Evolutionary conservation across 2,329 filamentous ascomycete genomes (phyloP).

Genomic region (Apiospora aurea): DNA sequence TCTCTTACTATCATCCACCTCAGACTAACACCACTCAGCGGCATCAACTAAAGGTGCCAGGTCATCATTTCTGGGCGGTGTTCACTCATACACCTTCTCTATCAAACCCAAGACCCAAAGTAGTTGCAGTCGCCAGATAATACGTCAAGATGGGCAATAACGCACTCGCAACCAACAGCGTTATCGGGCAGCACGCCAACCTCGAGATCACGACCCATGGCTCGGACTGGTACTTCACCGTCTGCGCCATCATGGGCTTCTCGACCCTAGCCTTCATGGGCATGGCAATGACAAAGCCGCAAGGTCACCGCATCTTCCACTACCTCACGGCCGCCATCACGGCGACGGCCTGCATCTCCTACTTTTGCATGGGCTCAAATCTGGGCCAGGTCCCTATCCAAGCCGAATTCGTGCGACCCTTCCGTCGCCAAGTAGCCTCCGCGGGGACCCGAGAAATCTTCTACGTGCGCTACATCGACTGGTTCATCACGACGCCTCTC

Average conservation of each 20-base stretch:
- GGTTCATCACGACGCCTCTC: constrained; percentile 69
- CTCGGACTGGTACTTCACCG: constrained; percentile 69
- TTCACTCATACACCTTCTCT: not conserved
- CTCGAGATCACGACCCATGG: constrained; percentile 66
- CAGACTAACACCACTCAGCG: not conserved
- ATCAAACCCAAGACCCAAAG: too few relatives aligned
- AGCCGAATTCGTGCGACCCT: constrained; percentile 61
- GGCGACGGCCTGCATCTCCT: constrained; percentile 66
- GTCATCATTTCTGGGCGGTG: not conserved
- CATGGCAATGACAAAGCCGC: constrained; percentile 59
- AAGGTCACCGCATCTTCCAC: constrained; percentile 66
- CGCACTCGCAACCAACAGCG: constrained; percentile 53
- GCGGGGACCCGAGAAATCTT: constrained; percentile 68
- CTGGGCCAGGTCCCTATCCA: constrained; percentile 68
- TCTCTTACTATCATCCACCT: not conserved
- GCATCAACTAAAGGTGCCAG: not conserved
- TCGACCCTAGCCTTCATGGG: constrained; percentile 61
- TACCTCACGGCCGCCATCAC: constrained; percentile 68
- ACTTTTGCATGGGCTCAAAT: constrained; percentile 73
- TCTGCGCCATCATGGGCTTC: constrained; percentile 65
- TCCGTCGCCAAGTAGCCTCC: constrained; percentile 49
- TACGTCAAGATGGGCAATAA: not conserved
- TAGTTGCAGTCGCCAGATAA: too few relatives aligned
- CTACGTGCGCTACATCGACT: constrained; percentile 72
- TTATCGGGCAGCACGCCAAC: constrained; percentile 57